Conservation (phyloP, 257 asterid species). For the Agastache rugosa region DNA sequence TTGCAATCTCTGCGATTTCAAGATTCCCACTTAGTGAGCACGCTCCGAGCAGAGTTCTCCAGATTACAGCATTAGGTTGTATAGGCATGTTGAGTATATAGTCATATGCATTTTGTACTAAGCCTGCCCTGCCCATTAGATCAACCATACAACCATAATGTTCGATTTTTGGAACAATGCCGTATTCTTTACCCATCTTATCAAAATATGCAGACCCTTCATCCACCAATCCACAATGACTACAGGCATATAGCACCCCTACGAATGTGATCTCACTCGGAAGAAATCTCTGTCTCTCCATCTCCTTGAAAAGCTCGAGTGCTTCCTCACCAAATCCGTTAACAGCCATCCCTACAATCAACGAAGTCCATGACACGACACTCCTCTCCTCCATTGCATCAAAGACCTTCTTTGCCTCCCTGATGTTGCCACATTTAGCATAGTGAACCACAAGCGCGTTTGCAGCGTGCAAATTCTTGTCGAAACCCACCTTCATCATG, state of each 20-base stretch:
- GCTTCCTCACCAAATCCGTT: slow-evolving; percentile 79
- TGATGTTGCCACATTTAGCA: slow-evolving; percentile 74
- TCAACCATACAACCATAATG: slow-evolving; percentile 92
- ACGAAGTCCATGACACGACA: slow-evolving; percentile 77
- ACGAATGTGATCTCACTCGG: slow-evolving; percentile 75
- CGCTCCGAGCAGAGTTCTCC: slow-evolving; percentile 84
- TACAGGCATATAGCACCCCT: slow-evolving; percentile 85
- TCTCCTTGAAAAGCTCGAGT: slow-evolving; percentile 60
- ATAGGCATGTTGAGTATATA: slow-evolving; percentile 69
- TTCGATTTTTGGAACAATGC: slow-evolving; percentile 71
- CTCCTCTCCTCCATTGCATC: slow-evolving; percentile 62
- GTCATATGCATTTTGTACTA: slow-evolving; percentile 63
- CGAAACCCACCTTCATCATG: slow-evolving; percentile 69
- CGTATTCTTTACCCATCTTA: slow-evolving; percentile 56
- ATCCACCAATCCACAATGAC: slow-evolving; percentile 84
- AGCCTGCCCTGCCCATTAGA: slow-evolving; percentile 78
- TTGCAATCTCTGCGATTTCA: slow-evolving; percentile 61
- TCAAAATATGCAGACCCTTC: slow-evolving; percentile 68
- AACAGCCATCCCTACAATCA: slow-evolving; percentile 75
- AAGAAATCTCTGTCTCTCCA: slow-evolving; percentile 55
- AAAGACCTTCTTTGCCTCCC: slow-evolving; percentile 65
- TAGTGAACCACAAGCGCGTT: slow-evolving; percentile 73
- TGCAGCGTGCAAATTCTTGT: slow-evolving; percentile 63
- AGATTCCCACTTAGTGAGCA: slow-evolving; percentile 64
- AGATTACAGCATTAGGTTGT: slow-evolving; percentile 74